These are phyloP conservation scores for Pistacia atlantica DNA, from an alignment of 345 rosid species.

Conservation along the genomic window DNA sequence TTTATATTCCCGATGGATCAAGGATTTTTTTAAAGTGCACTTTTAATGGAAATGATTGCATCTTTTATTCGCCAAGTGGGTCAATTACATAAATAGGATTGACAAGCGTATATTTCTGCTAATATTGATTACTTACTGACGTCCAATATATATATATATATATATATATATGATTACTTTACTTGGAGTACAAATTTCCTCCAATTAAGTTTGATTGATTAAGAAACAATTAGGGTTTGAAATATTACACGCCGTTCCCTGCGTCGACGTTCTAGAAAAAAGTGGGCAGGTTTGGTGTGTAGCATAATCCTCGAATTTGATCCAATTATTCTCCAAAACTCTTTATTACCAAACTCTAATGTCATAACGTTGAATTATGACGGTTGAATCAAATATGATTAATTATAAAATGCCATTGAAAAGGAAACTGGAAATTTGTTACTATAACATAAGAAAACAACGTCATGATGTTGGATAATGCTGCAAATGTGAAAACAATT, in stretches of 20 bases:
- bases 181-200: conserved; percentile 23
- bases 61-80: no score
- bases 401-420: no score
- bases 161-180: conserved; percentile 13
- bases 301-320: not conserved
- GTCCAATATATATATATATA: not conserved
- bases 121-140: conserved; percentile 13
- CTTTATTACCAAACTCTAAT: no score
- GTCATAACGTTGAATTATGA: no score
- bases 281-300: not conserved
- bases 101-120: not conserved
- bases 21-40: no score
- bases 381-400: no score
- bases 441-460: no score
- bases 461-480: no score
- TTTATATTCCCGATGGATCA: no score
- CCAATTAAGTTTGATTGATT: not conserved
- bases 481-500: not conserved
- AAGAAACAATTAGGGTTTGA: not conserved
- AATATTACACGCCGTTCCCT: not conserved
- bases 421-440: no score
- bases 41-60: no score
- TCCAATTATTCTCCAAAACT: no score
- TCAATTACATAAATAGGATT: not conserved
- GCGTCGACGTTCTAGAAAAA: not conserved